Percentiles rank a stretch among this genome's conserved stretches.
These are phyloP conservation scores for Hygrocybe coccinea DNA, from an alignment of 768 basidiomycete species.

Conservation along the genomic window DNA sequence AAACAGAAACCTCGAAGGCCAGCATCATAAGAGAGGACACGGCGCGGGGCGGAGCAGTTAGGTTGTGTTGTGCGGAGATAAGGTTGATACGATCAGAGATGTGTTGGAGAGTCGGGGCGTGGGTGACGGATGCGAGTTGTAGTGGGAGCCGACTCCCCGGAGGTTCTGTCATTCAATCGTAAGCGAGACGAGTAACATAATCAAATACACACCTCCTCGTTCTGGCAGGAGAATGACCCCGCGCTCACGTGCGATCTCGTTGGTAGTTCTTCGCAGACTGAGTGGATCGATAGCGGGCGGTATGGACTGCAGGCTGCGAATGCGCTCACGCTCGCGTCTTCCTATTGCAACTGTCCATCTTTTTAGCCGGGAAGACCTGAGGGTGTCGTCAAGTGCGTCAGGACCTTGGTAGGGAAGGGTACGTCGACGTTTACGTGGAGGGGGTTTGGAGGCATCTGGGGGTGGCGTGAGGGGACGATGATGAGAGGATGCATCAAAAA, in stretches of 20 bases:
- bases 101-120: slow-evolving; percentile 69
- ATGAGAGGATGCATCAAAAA: slow-evolving; percentile 71
- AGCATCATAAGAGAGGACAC: slow-evolving; percentile 70
- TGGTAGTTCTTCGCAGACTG: slow-evolving; percentile 46
- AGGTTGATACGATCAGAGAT: slow-evolving; percentile 77
- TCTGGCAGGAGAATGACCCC: slow-evolving; percentile 62
- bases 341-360: slow-evolving; percentile 70
- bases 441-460: slow-evolving; percentile 59
- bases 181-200: neutral
- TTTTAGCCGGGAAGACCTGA: slow-evolving; percentile 64
- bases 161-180: slow-evolving; percentile 40
- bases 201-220: slow-evolving; percentile 51
- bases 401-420: slow-evolving; percentile 71
- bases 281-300: slow-evolving; percentile 39
- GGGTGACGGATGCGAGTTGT: slow-evolving; percentile 69
- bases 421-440: slow-evolving; percentile 64
- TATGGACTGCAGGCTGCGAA: slow-evolving; percentile 45
- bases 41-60: slow-evolving; percentile 53
- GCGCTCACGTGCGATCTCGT: slow-evolving; percentile 68
- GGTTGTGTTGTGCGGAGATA: slow-evolving; percentile 72
- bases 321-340: slow-evolving; percentile 68
- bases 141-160: slow-evolving; percentile 68
- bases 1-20: slow-evolving; percentile 63
- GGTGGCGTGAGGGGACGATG: slow-evolving; percentile 65
- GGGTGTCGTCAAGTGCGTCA: slow-evolving; percentile 46